Percentiles rank a stretch among this genome's conserved stretches.
Conservation (phyloP, 176 grass and related monocot genomes). For the Puccinellia tenuiflora region DNA sequence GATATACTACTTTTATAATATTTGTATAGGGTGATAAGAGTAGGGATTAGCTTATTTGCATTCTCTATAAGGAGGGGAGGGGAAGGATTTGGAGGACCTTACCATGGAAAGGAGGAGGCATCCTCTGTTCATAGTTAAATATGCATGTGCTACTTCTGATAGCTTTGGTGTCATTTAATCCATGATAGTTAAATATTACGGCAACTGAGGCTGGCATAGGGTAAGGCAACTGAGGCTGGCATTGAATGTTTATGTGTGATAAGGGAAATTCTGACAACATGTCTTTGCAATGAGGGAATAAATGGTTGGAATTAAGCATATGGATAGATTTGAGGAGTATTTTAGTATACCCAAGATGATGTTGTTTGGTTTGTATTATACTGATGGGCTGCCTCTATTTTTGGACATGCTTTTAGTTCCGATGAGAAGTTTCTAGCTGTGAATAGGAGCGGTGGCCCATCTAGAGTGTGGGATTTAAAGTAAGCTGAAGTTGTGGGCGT, state of each 20-base stretch:
- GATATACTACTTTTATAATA: too few relatives aligned
- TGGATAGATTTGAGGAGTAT: not conserved
- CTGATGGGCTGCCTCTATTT: constrained; percentile 14
- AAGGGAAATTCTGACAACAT: not conserved
- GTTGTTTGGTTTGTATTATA: constrained; percentile 21
- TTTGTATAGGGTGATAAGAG: too few relatives aligned
- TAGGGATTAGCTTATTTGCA: too few relatives aligned
- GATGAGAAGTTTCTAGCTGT: constrained; percentile 78
- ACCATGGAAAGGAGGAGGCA: too few relatives aligned
- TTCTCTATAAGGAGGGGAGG: too few relatives aligned
- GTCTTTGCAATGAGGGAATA: not conserved
- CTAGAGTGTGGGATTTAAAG: constrained; percentile 73
- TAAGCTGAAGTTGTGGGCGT: constrained; percentile 55
- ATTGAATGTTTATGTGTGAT: not conserved
- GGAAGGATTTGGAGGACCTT: too few relatives aligned
- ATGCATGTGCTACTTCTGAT: too few relatives aligned
- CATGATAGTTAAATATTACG: too few relatives aligned
- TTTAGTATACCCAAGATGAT: constrained; percentile 1
- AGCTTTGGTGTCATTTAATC: too few relatives aligned
- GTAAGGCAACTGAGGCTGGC: not conserved
- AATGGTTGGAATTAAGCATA: not conserved
- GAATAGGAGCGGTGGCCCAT: constrained; percentile 69
- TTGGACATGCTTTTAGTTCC: constrained; percentile 41
- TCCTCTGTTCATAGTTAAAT: too few relatives aligned
- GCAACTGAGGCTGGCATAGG: too few relatives aligned